phyloP scores from a whole-genome alignment of 2,329 filamentous ascomycete genomes.

The Sporothrix protearum region DNA sequence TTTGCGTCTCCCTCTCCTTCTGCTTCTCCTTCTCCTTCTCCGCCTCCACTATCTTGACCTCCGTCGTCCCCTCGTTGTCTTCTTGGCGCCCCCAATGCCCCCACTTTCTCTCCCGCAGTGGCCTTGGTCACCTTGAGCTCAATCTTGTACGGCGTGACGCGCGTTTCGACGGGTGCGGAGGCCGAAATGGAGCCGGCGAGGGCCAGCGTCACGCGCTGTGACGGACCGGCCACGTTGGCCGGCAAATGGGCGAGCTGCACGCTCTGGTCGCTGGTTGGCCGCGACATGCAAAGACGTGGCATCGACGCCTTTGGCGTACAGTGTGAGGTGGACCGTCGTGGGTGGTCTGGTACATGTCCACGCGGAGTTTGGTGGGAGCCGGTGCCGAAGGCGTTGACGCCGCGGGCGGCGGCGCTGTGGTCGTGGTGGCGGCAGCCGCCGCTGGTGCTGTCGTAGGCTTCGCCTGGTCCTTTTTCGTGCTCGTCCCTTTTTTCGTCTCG shows the following conservation, averaged over 20 bases:
- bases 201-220: constrained; percentile 28
- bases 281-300: constrained; percentile 28
- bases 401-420: not conserved
- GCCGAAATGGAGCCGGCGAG: constrained; percentile 31
- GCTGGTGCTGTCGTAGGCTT: not conserved
- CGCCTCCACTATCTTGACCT: too few species aligned
- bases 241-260: constrained; percentile 27
- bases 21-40: constrained; percentile 28
- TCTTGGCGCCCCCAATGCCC: constrained; percentile 35
- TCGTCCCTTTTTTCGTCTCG: too few species aligned
- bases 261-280: constrained; percentile 18
- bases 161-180: constrained; percentile 28
- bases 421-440: not conserved
- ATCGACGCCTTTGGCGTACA: constrained; percentile 42
- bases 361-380: constrained; percentile 35
- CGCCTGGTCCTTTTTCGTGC: not conserved
- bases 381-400: not conserved
- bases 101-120: constrained; percentile 34
- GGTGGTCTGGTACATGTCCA: constrained; percentile 43
- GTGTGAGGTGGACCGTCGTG: constrained; percentile 37
- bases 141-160: constrained; percentile 35
- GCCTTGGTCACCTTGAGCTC: constrained; percentile 36
- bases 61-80: constrained; percentile 24
- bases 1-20: not conserved
- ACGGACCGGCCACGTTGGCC: constrained; percentile 26